Conservation (phyloP, 2,329 filamentous ascomycete species). For the Domatiomyces globalis region DNA sequence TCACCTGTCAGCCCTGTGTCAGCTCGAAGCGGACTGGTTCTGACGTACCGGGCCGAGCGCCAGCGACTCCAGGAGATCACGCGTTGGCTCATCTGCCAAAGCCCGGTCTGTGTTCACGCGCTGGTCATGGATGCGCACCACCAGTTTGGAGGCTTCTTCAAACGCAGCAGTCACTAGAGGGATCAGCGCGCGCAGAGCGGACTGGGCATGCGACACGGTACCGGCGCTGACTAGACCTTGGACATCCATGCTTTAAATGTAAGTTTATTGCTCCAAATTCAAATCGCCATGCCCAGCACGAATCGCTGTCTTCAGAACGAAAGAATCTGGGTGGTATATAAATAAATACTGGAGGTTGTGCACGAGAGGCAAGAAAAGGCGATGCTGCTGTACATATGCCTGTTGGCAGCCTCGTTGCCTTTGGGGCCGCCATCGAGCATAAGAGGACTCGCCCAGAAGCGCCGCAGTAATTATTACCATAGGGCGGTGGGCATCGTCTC, state of each 20-base stretch:
- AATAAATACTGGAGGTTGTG: too few species aligned
- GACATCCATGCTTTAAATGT: neutral
- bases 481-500: neutral
- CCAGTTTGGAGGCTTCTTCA: slow-evolving; percentile 21
- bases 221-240: neutral
- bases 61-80: slow-evolving; percentile 25
- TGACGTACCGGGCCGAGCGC: slow-evolving; percentile 18
- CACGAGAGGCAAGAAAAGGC: too few species aligned
- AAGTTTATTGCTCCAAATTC: neutral
- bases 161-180: slow-evolving; percentile 22
- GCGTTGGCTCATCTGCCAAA: slow-evolving; percentile 10
- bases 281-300: neutral
- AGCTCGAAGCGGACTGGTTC: neutral
- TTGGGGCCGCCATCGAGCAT: too few species aligned
- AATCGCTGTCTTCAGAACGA: neutral
- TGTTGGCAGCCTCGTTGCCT: too few species aligned
- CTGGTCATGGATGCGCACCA: slow-evolving; percentile 19
- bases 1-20: neutral
- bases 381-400: too few species aligned
- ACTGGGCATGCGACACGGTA: neutral
- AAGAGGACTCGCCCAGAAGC: too few species aligned
- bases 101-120: slow-evolving; percentile 1
- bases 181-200: too few species aligned
- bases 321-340: too few species aligned
- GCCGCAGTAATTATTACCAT: too few species aligned